These are phyloP conservation scores for Fusarium tuaranense DNA, from an alignment of 2,329 filamentous ascomycete species.

Conservation along the genomic window DNA sequence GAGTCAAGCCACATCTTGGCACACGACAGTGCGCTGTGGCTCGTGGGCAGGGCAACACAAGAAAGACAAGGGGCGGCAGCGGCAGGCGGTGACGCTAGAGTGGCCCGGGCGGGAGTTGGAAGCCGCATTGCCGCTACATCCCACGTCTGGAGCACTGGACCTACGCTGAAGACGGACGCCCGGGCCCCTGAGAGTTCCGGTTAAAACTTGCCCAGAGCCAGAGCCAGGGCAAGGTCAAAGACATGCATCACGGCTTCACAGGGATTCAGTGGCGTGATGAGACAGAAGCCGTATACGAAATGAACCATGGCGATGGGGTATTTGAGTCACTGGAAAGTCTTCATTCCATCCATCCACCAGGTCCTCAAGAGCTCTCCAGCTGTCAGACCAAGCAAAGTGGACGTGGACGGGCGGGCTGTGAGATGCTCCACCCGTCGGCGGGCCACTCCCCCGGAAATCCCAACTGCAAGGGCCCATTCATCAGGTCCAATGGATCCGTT, in stretches of 20 bases:
- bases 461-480: slow-evolving; percentile 21
- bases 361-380: too few species aligned
- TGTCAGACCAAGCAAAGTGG: background rate
- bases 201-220: background rate
- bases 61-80: slow-evolving; percentile 17
- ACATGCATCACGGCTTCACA: slow-evolving; percentile 32
- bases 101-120: slow-evolving; percentile 13
- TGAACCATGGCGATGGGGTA: background rate
- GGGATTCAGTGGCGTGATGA: slow-evolving; percentile 37
- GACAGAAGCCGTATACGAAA: background rate
- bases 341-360: background rate
- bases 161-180: background rate
- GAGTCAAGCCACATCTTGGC: slow-evolving; percentile 6
- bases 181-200: background rate
- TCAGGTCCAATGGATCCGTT: background rate
- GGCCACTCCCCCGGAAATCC: slow-evolving; percentile 40
- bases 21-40: slow-evolving; percentile 22
- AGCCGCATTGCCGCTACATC: background rate
- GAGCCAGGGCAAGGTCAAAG: background rate
- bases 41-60: background rate
- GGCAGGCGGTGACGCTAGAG: slow-evolving; percentile 25
- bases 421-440: slow-evolving; percentile 31
- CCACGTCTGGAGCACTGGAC: background rate
- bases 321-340: slow-evolving; percentile 5
- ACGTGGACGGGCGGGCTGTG: slow-evolving; percentile 22